A percentile compares a stretch with the other conserved stretches of the same genome.
Conservation (phyloP, 306 rosid species). For the Argentina anserina region DNA sequence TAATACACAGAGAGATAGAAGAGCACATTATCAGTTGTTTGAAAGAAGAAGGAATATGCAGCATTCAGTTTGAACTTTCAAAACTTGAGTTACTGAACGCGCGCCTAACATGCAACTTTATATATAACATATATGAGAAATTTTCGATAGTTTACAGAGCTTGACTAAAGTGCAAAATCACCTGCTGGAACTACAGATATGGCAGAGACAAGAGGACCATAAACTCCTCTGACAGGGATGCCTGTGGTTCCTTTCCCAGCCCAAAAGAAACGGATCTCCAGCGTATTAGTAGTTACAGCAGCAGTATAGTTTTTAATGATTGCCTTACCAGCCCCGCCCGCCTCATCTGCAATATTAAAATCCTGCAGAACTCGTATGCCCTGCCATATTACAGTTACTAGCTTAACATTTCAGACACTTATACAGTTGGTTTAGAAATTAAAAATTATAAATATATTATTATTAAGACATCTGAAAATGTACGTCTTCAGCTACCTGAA, state of each 20-base stretch:
- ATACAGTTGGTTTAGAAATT: background rate
- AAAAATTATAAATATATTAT: background rate
- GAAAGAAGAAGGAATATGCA: background rate
- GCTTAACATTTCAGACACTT: background rate
- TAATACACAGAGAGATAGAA: background rate
- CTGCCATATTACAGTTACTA: conserved; percentile 24
- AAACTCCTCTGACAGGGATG: conserved; percentile 42
- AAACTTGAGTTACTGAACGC: background rate
- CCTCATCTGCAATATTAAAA: conserved; percentile 50
- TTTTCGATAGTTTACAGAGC: conserved; percentile 8
- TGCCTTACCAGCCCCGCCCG: conserved; percentile 30
- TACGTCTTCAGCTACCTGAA: conserved; percentile 21
- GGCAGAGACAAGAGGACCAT: conserved; percentile 73
- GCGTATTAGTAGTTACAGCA: conserved; percentile 11
- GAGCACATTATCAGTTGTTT: background rate
- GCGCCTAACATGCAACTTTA: background rate
- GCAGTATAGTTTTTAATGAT: background rate
- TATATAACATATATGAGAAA: background rate
- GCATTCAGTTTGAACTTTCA: background rate
- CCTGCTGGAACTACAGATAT: conserved; percentile 49
- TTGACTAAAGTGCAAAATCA: conserved; percentile 27
- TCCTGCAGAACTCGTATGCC: conserved; percentile 25
- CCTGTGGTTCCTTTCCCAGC: conserved; percentile 61
- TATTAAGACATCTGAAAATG: background rate
- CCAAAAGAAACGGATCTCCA: conserved; percentile 57